Percentiles rank a stretch among this genome's conserved stretches.
phyloP scores from a whole-genome alignment of 208 protist species.

The Wallacemonas sp. region DNA sequence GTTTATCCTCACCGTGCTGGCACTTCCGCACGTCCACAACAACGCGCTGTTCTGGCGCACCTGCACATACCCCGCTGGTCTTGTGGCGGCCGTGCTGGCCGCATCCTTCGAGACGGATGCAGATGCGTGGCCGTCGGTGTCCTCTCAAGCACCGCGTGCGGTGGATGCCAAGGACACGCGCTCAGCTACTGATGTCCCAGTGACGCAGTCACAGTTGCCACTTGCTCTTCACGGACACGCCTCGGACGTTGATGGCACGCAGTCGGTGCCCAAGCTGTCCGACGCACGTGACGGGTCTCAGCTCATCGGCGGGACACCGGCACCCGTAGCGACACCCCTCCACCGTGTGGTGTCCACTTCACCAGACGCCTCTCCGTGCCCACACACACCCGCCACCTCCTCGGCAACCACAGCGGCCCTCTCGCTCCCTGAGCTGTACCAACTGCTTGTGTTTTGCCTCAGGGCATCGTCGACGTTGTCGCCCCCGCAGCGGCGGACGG shows the following conservation, averaged over 20 bases:
- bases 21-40: slow-evolving; percentile 30
- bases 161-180: neutral
- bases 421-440: slow-evolving; percentile 19
- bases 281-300: neutral
- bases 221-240: neutral
- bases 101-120: slow-evolving; percentile 8
- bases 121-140: neutral
- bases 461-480: neutral
- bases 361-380: neutral
- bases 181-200: neutral
- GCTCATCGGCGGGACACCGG: slow-evolving; percentile 1
- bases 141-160: neutral
- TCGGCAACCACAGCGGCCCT: neutral
- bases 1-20: slow-evolving; percentile 40
- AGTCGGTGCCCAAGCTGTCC: neutral
- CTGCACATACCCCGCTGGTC: slow-evolving; percentile 64
- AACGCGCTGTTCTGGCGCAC: slow-evolving; percentile 66
- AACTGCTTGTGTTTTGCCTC: slow-evolving; percentile 20
- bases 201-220: neutral
- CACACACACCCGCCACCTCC: neutral
- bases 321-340: too few species aligned
- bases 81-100: slow-evolving; percentile 46
- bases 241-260: too few species aligned
- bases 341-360: too few species aligned
- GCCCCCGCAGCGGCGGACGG: neutral